A percentile compares a stretch with the other conserved stretches of the same genome.
Conservation (phyloP, 1,284 basidiomycete species). For the Puccinia polysora region DNA sequence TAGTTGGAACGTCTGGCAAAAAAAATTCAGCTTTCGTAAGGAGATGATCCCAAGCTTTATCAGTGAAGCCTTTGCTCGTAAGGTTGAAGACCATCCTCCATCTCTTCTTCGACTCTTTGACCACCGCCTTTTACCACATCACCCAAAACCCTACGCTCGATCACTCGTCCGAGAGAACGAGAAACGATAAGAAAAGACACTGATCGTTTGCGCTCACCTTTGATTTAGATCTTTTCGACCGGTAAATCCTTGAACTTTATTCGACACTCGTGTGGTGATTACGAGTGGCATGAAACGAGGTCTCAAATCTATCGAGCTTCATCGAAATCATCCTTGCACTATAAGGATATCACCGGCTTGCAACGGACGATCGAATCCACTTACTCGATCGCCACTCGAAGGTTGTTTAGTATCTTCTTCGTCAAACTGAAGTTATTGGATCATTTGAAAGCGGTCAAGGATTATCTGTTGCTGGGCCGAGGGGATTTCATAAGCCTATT, state of each 20-base stretch:
- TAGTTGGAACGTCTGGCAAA: constrained; percentile 79
- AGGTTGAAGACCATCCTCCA: no score
- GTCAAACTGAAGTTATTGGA: constrained; percentile 89
- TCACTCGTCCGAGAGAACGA: no score
- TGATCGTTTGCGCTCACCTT: neutral
- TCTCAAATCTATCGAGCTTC: constrained; percentile 67
- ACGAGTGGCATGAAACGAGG: constrained; percentile 86
- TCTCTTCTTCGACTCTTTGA: no score
- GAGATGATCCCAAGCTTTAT: constrained; percentile 95
- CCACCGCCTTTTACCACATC: no score
- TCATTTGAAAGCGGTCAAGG: constrained; percentile 82
- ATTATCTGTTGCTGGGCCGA: constrained; percentile 85
- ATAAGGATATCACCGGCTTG: constrained; percentile 86
- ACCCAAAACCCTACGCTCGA: no score
- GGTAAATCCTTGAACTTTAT: constrained; percentile 98
- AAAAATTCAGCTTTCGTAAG: constrained; percentile 82
- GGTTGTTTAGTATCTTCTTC: constrained; percentile 90
- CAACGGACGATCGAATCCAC: constrained; percentile 92
- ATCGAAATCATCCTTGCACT: constrained; percentile 64
- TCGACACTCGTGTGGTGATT: constrained; percentile 90
- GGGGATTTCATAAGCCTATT: constrained; percentile 95
- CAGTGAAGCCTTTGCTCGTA: constrained; percentile 88
- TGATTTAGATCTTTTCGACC: constrained; percentile 84
- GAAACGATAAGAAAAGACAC: neutral
- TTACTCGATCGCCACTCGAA: constrained; percentile 82